Conservation (phyloP, 2,329 filamentous ascomycete genomes). For the Phialophora macrospora region DNA sequence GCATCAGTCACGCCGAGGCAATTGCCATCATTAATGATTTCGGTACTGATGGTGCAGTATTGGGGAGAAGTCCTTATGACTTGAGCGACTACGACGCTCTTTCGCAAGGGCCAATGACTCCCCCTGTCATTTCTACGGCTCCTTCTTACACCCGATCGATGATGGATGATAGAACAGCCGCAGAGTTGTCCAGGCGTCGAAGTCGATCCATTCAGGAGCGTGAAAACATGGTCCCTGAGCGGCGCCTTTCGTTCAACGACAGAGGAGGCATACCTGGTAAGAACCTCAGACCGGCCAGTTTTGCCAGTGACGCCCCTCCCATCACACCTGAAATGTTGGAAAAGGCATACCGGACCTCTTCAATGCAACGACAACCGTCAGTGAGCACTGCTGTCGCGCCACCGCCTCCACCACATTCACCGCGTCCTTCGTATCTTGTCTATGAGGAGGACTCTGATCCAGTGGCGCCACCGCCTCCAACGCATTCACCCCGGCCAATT, state of each 20-base stretch:
- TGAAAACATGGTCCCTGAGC: conserved; percentile 10
- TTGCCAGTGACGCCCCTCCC: conserved; percentile 34
- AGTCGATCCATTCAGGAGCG: conserved; percentile 32
- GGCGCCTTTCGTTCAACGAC: conserved; percentile 36
- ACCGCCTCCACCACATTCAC: conserved; percentile 37
- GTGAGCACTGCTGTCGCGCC: conserved; percentile 21
- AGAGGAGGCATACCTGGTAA: conserved; percentile 38
- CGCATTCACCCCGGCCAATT: conserved; percentile 37
- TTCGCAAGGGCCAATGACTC: conserved; percentile 5
- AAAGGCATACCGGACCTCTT: conserved; percentile 32
- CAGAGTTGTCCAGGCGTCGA: conserved; percentile 29
- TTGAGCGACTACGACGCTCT: conserved; percentile 23
- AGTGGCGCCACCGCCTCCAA: conserved; percentile 36
- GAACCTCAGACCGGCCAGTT: conserved; percentile 31
- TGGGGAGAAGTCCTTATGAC: conserved; percentile 36
- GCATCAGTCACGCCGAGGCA: conserved; percentile 25
- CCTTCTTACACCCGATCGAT: conserved; percentile 29
- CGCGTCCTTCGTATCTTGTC: conserved; percentile 32
- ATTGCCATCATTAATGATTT: conserved; percentile 33
- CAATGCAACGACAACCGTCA: conserved; percentile 25
- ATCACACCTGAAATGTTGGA: conserved; percentile 34
- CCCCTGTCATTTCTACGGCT: conserved; percentile 16
- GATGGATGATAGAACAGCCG: conserved; percentile 37
- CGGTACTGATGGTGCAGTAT: conserved; percentile 28
- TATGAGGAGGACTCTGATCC: conserved; percentile 24